A percentile compares a stretch with the other conserved stretches of the same genome.
Conservation (phyloP, 2,329 filamentous ascomycete species). For the Periconia sp. region DNA sequence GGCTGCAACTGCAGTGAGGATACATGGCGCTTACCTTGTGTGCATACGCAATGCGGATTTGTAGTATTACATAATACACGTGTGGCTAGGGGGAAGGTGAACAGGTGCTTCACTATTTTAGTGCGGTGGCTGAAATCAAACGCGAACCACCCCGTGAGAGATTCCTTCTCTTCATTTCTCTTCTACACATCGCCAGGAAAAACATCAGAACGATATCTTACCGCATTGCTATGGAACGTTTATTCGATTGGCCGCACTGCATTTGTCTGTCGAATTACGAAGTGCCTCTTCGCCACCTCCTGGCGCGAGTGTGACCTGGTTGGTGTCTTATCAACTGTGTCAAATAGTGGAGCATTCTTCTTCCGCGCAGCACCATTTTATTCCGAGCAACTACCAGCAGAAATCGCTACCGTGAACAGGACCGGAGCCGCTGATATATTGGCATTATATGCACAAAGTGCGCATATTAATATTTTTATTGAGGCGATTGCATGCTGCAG, state of each 20-base stretch:
- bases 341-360: neutral
- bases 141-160: conserved; percentile 17
- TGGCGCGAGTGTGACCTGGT: neutral
- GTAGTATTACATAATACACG: neutral
- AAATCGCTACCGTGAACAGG: neutral
- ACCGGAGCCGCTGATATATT: neutral
- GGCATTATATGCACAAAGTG: neutral
- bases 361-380: neutral
- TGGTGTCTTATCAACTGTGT: neutral
- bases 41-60: conserved; percentile 1
- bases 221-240: neutral
- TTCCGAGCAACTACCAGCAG: neutral
- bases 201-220: neutral
- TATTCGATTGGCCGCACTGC: neutral
- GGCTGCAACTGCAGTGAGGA: neutral
- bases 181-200: neutral
- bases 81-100: neutral
- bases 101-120: conserved; percentile 6
- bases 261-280: neutral
- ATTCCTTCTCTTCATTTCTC: conserved; percentile 13
- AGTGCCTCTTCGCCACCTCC: neutral
- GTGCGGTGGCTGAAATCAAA: conserved; percentile 9
- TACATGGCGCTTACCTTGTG: neutral
- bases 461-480: neutral
- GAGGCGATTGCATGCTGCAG: neutral